Conservation (phyloP, 345 rosid species). For the Eucalyptus cladocalyx region DNA sequence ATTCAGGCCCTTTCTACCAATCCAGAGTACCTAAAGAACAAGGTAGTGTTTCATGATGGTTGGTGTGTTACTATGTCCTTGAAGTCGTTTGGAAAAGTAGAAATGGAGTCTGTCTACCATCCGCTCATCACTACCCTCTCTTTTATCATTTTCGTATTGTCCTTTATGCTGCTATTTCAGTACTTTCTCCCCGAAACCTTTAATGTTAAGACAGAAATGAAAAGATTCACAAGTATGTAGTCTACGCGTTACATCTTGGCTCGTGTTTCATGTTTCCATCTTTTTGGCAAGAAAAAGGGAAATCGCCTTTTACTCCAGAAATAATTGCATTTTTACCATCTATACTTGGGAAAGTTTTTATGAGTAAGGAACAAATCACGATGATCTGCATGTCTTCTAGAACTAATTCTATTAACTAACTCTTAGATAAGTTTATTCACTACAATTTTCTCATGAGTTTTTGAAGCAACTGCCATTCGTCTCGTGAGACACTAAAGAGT, state of each 20-base stretch:
- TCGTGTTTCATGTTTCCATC: not conserved
- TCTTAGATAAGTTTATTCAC: not conserved
- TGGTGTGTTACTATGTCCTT: not conserved
- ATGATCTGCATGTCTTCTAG: not conserved
- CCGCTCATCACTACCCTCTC: not conserved
- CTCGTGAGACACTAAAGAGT: not conserved
- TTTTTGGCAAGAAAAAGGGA: not conserved
- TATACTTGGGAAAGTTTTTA: not conserved
- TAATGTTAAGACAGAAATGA: not conserved
- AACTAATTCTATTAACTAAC: not conserved
- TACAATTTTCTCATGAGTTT: not conserved
- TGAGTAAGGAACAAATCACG: not conserved
- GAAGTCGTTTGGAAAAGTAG: not conserved
- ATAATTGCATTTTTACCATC: not conserved
- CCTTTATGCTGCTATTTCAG: not conserved
- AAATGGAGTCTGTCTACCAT: not conserved
- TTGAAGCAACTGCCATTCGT: not conserved
- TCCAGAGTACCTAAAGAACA: constrained; percentile 81
- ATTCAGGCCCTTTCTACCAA: constrained; percentile 85
- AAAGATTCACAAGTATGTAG: not conserved
- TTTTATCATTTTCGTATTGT: not conserved
- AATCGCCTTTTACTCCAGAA: not conserved
- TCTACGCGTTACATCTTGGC: not conserved
- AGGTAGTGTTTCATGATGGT: constrained; percentile 21
- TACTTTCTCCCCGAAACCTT: not conserved